Base-by-base conservation (phyloP, 768 basidiomycete genomes). In the Naganishia antarctica region DNA sequence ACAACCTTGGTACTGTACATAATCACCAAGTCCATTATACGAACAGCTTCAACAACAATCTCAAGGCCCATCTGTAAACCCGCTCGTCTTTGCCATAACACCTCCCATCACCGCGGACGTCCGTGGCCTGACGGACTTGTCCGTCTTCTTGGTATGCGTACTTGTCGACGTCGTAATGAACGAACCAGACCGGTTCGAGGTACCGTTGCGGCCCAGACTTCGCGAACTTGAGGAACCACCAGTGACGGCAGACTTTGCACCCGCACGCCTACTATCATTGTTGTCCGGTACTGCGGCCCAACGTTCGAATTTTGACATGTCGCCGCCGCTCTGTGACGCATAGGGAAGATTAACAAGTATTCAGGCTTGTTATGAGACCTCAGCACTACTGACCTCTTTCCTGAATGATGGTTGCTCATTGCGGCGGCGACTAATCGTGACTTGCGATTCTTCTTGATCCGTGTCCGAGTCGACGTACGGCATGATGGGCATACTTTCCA, bases 391-490 rank as follows among this genome's bases (percentile, higher is more conserved):
- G 26, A 44, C 59, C n/a, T 60, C 59, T 44, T 28, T 41, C 3
- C 43, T 28, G 16, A 60, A 45, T 1, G 53, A 57, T 13, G 32
- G 53, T 18, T 57, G 53, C 13, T 57, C 43, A 31, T 60, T 43
- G 21, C 59, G 59, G 1, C 59, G 59, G 26, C 59, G 41, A 44
- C 53, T 57, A 43, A 60, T 60, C 18, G 59, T 45, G 43, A 60
- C 31, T 43, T 60, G 59, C 43, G 59, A 60, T 16, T 60, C 59
- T 47, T 60, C 59, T 28, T 60, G 43, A 45, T 60, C 59, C 15
- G 59, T 60, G 28, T 60, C 59, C 25, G 59, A 60, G 31, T 45
- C 43, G 8, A 31, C 59, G 18, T 29, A 47, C 1, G 18, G 32
- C 43, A 34, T 34, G n/a, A n/a, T n/a, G 9, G 32, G 32, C n/a